These are phyloP conservation scores for Trichoderma aggressivum DNA, from an alignment of 2,329 filamentous ascomycete genomes.

Conservation along the genomic window DNA sequence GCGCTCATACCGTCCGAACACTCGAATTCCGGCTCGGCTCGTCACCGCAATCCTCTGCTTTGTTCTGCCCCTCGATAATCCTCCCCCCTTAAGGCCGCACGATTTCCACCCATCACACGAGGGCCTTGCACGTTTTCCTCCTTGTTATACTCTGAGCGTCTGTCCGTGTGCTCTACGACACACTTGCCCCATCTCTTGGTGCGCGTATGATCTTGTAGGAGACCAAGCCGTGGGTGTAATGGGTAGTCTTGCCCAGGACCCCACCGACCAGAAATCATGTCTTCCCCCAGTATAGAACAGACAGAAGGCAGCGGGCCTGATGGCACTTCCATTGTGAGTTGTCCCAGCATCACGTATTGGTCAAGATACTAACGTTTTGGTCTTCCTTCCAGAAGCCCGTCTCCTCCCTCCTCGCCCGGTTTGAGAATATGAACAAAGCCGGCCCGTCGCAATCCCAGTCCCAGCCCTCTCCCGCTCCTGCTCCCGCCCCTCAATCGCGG, in stretches of 20 bases:
- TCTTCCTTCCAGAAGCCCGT: slow-evolving; percentile 63
- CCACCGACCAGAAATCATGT: slow-evolving; percentile 29
- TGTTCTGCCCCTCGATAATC: slow-evolving; percentile 2
- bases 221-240: slow-evolving; percentile 35
- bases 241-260: slow-evolving; percentile 33
- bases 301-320: slow-evolving; percentile 58
- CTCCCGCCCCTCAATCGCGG: slow-evolving; percentile 26
- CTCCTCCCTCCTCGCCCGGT: slow-evolving; percentile 75
- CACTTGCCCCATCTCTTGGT: slow-evolving; percentile 3
- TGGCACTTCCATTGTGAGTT: slow-evolving; percentile 69
- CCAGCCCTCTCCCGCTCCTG: slow-evolving; percentile 20
- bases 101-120: background rate
- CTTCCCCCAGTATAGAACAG: slow-evolving; percentile 31
- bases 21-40: background rate
- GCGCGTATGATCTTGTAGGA: slow-evolving; percentile 28
- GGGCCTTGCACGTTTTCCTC: background rate
- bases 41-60: slow-evolving; percentile 13
- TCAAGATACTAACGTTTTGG: background rate
- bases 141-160: background rate
- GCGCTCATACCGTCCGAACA: background rate
- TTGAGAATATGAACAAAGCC: slow-evolving; percentile 63
- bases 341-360: background rate
- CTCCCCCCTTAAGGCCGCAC: slow-evolving; percentile 7
- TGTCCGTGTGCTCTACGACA: background rate
- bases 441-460: slow-evolving; percentile 20